Conservation (phyloP, 2,329 filamentous ascomycete species). For the Sporothrix sp. region DNA sequence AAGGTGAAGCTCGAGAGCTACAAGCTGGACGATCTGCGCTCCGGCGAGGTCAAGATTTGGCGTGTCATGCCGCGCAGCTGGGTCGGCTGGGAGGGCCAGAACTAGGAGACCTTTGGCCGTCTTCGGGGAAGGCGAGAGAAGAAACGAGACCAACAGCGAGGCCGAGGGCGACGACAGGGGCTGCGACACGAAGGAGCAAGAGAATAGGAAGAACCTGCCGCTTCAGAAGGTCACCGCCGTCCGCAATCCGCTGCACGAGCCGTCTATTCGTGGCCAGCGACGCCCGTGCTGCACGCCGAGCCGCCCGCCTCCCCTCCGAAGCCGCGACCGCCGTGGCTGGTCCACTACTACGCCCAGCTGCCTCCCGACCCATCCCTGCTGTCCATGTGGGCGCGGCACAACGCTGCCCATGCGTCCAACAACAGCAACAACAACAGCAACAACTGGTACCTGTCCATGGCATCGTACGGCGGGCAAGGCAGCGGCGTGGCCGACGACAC, state of each 20-base stretch:
- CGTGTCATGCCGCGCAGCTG: slow-evolving; percentile 84
- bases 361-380: not conserved
- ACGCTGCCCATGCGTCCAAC: not conserved
- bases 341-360: too few relatives aligned
- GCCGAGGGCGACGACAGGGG: too few relatives aligned
- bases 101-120: slow-evolving; percentile 30
- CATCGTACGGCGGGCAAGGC: not conserved
- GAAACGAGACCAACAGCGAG: too few relatives aligned
- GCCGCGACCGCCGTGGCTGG: not conserved
- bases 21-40: slow-evolving; percentile 81
- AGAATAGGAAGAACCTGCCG: too few relatives aligned
- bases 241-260: not conserved
- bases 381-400: not conserved
- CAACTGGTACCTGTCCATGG: not conserved
- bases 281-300: not conserved
- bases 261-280: not conserved
- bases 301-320: not conserved
- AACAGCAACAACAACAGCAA: too few relatives aligned
- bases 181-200: not conserved
- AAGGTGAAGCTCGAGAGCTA: slow-evolving; percentile 94
- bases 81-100: slow-evolving; percentile 73
- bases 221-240: too few relatives aligned
- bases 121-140: not conserved
- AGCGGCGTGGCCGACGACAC: not conserved
- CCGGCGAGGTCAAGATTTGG: slow-evolving; percentile 96